phyloP scores from a whole-genome alignment of 495 filamentous ascomycete species.

The Cryomyces minteri region DNA sequence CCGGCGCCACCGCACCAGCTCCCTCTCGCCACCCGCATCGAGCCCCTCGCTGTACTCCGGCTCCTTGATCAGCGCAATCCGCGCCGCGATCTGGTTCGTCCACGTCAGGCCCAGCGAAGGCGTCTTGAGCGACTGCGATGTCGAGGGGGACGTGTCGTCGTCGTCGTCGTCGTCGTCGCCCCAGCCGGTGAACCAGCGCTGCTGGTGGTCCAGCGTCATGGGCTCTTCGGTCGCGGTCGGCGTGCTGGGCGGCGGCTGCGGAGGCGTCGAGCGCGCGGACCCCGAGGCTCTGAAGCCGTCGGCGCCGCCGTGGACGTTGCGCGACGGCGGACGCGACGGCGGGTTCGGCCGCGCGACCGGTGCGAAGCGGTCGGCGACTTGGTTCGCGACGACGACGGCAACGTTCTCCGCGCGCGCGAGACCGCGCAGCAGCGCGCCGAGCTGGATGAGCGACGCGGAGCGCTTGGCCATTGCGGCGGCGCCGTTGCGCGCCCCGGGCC shows the following conservation, averaged over 20 bases:
- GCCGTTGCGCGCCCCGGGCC: slow-evolving; percentile 9
- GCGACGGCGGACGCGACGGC: not conserved
- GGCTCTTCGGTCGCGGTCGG: slow-evolving; percentile 23
- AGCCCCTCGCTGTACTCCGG: slow-evolving; percentile 13
- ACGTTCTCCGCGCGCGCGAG: slow-evolving; percentile 53
- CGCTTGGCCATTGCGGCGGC: slow-evolving; percentile 35
- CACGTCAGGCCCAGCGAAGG: slow-evolving; percentile 77
- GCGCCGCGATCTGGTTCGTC: slow-evolving; percentile 69
- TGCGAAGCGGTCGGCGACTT: slow-evolving; percentile 78
- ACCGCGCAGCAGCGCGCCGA: slow-evolving; percentile 59
- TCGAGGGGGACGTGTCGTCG: not conserved
- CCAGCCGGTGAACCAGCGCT: slow-evolving; percentile 91
- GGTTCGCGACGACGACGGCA: slow-evolving; percentile 83
- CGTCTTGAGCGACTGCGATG: slow-evolving; percentile 39
- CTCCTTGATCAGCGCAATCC: slow-evolving; percentile 54
- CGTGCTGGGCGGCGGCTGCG: slow-evolving; percentile 6
- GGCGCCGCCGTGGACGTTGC: not conserved
- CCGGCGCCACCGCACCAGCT: slow-evolving; percentile 29
- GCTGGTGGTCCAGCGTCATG: slow-evolving; percentile 69
- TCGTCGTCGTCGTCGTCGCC: slow-evolving; percentile 48
- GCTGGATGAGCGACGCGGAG: slow-evolving; percentile 47
- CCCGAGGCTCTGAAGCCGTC: not conserved
- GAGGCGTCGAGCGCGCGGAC: slow-evolving; percentile 1
- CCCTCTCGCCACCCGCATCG: slow-evolving; percentile 13
- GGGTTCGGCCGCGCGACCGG: slow-evolving; percentile 1